Evolutionary conservation across 495 filamentous ascomycete genomes (phyloP), one percentile per base, ranked within the genome.

Genomic region (Aspergillus egyptiacus): DNA sequence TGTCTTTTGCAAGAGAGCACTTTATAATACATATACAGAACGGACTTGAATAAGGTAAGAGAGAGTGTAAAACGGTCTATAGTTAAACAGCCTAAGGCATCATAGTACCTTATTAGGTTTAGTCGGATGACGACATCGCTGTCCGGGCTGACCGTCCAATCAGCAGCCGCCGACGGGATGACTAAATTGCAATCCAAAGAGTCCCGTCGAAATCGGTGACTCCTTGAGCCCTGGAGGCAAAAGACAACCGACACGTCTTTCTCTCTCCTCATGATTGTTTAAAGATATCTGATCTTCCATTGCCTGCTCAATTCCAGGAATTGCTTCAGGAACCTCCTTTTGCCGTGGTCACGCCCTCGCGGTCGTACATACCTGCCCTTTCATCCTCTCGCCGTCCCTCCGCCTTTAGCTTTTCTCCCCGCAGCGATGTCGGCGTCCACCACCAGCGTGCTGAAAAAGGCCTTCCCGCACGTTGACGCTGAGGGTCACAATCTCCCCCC

Each of bases 401-500:
- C 54, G 23, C 33, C 39, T 34, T n/a, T n/a, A n/a, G n/a, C n/a
- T n/a, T 43, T 35, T 59, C 50, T 57, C 67, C 54, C 56, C 60
- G 56, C 65, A 72, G 66, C 66, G 70, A 74, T 74, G 71, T 74
- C 71, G 66, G 69, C 64, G 41, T 59, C 68, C 54, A 52, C 57
- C 17, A 55, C 62, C 19, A 68, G 51, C 56, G 61, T 67, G 36
- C 41, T 72, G 55, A 81, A 84, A 62, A 94, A 93, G 72, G 77
- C 77, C 30, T 76, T 93, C 55, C 70, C 81, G 19, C 78, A 80
- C 46, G 69, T 93, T 46, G 91, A 96, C 63, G 71, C 94, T 45
- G 85, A 94, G 52, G 90, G 91, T 47, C 87, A 97, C 69, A 74
- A 95, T 61, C 73, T 97, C 18, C 93, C 93, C 6, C 93, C 93